Evolutionary conservation across 495 filamentous ascomycete species (phyloP), one percentile per base, ranked within the genome.

Genomic region (Neurospora sp.): DNA sequence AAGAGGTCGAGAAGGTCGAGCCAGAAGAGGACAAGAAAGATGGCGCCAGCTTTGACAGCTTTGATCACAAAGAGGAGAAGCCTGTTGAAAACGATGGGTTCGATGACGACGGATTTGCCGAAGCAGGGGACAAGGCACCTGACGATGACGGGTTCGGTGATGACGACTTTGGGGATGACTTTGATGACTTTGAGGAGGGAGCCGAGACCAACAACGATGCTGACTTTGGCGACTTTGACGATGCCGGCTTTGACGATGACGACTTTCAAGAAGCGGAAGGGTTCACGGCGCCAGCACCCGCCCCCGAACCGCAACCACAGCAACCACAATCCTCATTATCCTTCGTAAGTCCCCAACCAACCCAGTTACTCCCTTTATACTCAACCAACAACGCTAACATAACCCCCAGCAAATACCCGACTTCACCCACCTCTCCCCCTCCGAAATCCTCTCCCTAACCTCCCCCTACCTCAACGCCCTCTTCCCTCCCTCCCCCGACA

Each of bases 161-260:
- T 70, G 81, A 81, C 71, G 78, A 80, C 41, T 74, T 80, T 70
- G 83, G 82, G 44, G 94, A 96, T 78, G 94, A 97, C 73, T 97
- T 98, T 88, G 96, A 98, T 81, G 94, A 98, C 77, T 98, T 98
- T 79, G 94, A 94, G 78, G 94, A 93, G 79, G 92, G 91, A 48
- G 88, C 86, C 70, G 89, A 90, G 71, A 88, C 89, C 74, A 88
- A 86, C 74, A 94, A 96, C 81, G 95, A 95, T 86, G 93, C 89
- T 69, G 94, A 97, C 80, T 98, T 98, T 83, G 93, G 92, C 78
- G 75, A 71, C 31, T 79, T 79, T 65, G 77, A 79, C 46, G 22
- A 59, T 31, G 48, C 48, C 48, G 48, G 48, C 5, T 59, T 59
- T 59, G 48, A 61, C 12, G 53, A 65, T 14, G 93, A 95, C 77